These are phyloP conservation scores for Didymellaceae sp. DNA, from an alignment of 2,329 filamentous ascomycete genomes.

Conservation along the genomic window DNA sequence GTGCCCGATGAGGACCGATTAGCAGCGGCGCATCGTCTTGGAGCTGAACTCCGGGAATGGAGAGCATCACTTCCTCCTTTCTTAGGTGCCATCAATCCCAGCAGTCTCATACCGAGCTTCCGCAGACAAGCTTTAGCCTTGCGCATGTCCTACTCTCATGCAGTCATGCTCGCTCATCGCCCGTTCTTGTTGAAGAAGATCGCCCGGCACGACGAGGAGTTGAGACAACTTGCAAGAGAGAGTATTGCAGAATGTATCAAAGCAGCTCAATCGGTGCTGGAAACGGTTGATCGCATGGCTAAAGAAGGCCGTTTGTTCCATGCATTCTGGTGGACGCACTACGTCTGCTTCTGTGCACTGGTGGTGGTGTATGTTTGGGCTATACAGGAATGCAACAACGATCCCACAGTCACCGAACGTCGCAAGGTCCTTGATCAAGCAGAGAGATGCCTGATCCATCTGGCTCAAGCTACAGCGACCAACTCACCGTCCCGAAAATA, in stretches of 20 bases:
- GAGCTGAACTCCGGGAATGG: constrained; percentile 46
- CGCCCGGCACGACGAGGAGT: constrained; percentile 25
- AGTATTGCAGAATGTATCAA: constrained; percentile 53
- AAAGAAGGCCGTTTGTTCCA: constrained; percentile 49
- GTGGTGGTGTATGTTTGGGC: constrained; percentile 57
- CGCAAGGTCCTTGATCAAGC: constrained; percentile 50
- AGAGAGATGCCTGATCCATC: constrained; percentile 54
- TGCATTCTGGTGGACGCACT: constrained; percentile 59
- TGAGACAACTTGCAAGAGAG: constrained; percentile 41
- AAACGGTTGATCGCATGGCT: constrained; percentile 49
- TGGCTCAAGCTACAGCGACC: constrained; percentile 54
- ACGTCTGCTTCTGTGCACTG: constrained; percentile 58
- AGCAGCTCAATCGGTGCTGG: constrained; percentile 50
- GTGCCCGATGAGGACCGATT: constrained; percentile 48
- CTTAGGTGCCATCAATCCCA: constrained; percentile 54
- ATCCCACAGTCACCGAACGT: constrained; percentile 12
- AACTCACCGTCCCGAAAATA: constrained; percentile 58
- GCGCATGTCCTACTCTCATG: constrained; percentile 43
- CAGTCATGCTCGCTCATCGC: constrained; percentile 45
- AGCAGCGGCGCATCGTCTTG: constrained; percentile 49
- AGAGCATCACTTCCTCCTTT: constrained; percentile 50
- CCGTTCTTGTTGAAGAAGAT: constrained; percentile 38
- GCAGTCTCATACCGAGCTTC: constrained; percentile 56
- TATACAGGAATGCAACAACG: constrained; percentile 47
- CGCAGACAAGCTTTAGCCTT: constrained; percentile 42